Evolutionary conservation across 306 rosid species (phyloP).

Genomic region (Pueraria montana): DNA sequence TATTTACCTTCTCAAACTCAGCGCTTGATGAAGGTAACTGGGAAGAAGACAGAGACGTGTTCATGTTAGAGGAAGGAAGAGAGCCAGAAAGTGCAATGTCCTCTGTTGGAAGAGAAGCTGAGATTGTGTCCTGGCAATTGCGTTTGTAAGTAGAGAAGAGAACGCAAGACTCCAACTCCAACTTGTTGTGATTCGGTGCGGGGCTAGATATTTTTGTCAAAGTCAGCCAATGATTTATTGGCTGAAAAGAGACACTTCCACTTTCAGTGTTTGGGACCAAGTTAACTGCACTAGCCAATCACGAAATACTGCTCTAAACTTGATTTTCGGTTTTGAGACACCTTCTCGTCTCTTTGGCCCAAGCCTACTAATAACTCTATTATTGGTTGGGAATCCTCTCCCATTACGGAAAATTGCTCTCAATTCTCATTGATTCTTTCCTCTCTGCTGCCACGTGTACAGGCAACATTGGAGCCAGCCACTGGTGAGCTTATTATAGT

Average conservation of each 20-base stretch:
- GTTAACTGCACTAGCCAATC: neutral
- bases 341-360: no score
- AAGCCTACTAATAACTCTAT: no score
- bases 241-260: neutral
- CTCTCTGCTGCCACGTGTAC: no score
- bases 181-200: neutral
- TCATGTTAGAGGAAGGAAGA: neutral
- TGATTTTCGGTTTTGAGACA: no score
- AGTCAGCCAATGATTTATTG: neutral
- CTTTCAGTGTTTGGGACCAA: neutral
- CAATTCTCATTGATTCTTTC: no score
- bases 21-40: neutral
- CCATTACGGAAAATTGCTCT: no score
- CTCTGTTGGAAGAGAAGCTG: neutral
- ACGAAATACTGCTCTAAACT: neutral
- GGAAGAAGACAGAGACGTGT: neutral
- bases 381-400: no score
- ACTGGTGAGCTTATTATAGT: no score
- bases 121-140: conserved; percentile 48
- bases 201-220: neutral
- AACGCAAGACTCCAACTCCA: neutral
- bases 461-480: no score
- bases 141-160: neutral
- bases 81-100: neutral
- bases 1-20: neutral